Evolutionary conservation across 805 yeast species (phyloP).

Genomic region (Barnettozyma sp.): DNA sequence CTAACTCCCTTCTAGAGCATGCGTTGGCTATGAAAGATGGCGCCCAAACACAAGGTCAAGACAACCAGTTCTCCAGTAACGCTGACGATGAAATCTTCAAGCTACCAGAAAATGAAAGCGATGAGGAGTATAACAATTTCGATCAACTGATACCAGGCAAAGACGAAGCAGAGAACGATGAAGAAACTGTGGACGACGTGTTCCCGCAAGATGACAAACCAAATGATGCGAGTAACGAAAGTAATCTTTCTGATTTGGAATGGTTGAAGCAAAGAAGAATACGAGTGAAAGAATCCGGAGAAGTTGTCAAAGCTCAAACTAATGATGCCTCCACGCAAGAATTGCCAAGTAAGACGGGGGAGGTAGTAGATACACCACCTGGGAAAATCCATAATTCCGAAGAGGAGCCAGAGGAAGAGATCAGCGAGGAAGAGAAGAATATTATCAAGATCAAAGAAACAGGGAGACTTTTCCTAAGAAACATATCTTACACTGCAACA

Average conservation of each 20-base stretch:
- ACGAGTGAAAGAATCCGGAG: conserved; percentile 52
- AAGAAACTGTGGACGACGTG: too few species aligned
- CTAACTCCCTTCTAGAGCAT: conserved; percentile 33
- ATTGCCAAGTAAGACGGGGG: conserved; percentile 10
- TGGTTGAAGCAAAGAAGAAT: conserved; percentile 78
- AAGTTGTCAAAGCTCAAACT: conserved; percentile 2
- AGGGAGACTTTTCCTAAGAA: conserved; percentile 83
- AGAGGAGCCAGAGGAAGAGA: conserved; percentile 20
- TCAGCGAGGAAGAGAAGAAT: conserved; percentile 39
- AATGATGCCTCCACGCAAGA: too few species aligned
- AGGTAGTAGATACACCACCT: conserved; percentile 4
- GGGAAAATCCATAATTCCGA: conserved; percentile 6
- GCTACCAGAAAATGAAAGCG: conserved; percentile 33
- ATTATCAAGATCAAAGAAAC: conserved; percentile 52
- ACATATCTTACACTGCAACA: conserved; percentile 69
- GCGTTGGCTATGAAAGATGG: conserved; percentile 32
- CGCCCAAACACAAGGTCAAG: conserved; percentile 2
- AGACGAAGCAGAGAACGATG: conserved; percentile 32
- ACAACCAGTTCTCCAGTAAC: conserved; percentile 17
- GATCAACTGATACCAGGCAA: too few species aligned
- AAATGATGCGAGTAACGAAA: conserved; percentile 34
- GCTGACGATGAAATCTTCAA: conserved; percentile 24
- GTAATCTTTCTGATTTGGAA: conserved; percentile 64
- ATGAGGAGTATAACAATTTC: conserved; percentile 37
- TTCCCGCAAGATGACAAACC: conserved; percentile 23